Base-by-base conservation (phyloP, 2,329 filamentous ascomycete genomes). In the Stagonosporopsis tanaceti region DNA sequence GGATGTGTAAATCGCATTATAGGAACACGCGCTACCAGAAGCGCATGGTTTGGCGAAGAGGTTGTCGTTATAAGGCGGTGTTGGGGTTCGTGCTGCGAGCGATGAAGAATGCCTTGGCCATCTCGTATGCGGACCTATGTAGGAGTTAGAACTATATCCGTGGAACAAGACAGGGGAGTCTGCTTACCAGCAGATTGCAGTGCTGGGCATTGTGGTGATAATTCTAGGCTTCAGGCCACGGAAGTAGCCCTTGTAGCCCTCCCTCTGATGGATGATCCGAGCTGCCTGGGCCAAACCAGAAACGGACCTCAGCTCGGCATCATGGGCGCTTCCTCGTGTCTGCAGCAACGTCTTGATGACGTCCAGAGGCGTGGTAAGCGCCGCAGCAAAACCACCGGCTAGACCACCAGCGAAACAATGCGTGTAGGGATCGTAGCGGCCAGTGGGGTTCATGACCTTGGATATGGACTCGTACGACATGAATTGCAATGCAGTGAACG, bases 321-420 rank as follows among this genome's bases (percentile, higher is more conserved):
- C 95, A 22, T 84, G 82, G 0, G 92, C 92, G 44, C 89, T 90
- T 48, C 95, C 95, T 70, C 94, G 86, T 8, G 95, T 99, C 78
- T 99, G 95, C 67, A 99, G 80, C 78, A 99, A 88, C 1, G 95
- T 99, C 84, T 99, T 99, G 77, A 99, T 95, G 35, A 99, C 95
- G 72, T 99, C 95, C 81, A 99, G 89, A 4, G 95, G 95, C 0
- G 95, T 99, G 3, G 95, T 99, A 47, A 98, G 82, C 42, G 92
- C 95, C 20, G 95, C 94, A 2, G 95, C 95, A 69, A 98, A 88
- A 6, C 95, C 95, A 76, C 95, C 95, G 20, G 94, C 95, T 59
- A 98, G 82, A 61, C 92, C 95, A 73, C 95, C 95, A 17, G 95
- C 94, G 55, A 93, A 84, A 74, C 94, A 98, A 79, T 99, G 95